These are phyloP conservation scores for Ogataea hybrid DNA, from an alignment of 1,139 yeast species.

Conservation along the genomic window DNA sequence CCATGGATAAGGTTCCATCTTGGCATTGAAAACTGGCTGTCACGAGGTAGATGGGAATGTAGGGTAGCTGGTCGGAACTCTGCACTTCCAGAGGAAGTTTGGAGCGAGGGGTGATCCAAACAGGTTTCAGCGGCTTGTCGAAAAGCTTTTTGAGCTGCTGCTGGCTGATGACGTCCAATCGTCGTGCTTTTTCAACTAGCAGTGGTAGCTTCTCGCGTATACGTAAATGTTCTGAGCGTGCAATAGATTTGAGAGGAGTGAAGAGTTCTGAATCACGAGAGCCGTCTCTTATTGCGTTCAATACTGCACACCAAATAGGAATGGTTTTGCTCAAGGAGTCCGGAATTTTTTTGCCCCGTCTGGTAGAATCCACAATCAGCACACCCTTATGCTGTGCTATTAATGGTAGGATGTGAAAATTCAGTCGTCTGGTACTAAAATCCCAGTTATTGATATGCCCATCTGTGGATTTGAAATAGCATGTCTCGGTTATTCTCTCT, in stretches of 20 bases:
- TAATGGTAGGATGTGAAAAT: conserved; percentile 61
- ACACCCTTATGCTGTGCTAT: conserved; percentile 45
- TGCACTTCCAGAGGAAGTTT: conserved; percentile 26
- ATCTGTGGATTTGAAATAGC: conserved; percentile 87
- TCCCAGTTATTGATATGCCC: conserved; percentile 84
- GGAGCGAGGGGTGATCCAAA: conserved; percentile 68
- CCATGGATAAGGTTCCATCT: conserved; percentile 47
- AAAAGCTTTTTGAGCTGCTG: conserved; percentile 2
- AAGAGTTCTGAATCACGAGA: conserved; percentile 29
- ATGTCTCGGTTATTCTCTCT: conserved; percentile 38
- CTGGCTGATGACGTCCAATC: conserved; percentile 34
- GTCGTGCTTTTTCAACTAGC: conserved; percentile 45
- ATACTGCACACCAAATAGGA: conserved; percentile 89
- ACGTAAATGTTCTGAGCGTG: conserved; percentile 54
- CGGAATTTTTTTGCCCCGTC: conserved; percentile 81
- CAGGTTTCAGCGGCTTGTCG: conserved; percentile 53
- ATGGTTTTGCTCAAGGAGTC: conserved; percentile 84
- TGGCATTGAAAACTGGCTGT: conserved; percentile 64
- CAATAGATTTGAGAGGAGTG: conserved; percentile 54
- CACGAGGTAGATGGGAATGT: conserved; percentile 47
- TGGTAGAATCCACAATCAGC: conserved; percentile 77
- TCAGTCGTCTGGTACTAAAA: conserved; percentile 69
- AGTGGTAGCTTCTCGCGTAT: conserved; percentile 49
- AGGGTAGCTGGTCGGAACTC: conserved; percentile 25
- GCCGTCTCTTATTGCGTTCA: conserved; percentile 28